Conservation (phyloP, 116 monocot species). For the Iris pallida region DNA sequence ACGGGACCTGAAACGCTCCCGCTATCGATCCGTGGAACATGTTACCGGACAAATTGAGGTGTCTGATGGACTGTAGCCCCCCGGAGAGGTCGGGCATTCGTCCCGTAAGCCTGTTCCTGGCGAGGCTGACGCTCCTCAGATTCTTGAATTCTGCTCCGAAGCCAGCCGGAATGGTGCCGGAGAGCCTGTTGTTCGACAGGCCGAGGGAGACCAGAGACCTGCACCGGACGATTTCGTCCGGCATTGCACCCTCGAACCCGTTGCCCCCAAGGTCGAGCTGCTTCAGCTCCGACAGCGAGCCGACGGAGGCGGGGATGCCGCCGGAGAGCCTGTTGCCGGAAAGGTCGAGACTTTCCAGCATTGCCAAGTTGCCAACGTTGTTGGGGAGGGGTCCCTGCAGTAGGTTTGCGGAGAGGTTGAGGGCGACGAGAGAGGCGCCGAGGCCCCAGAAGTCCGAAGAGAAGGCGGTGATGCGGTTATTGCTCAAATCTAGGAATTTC, state of each 20-base stretch:
- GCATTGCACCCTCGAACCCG: conserved; percentile 46
- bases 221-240: conserved; percentile 38
- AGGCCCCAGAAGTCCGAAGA: conserved; percentile 73
- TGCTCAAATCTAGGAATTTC: conserved; percentile 62
- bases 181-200: conserved; percentile 47
- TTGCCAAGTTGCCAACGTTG: conserved; percentile 72
- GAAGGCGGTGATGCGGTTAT: conserved; percentile 47
- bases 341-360: conserved; percentile 59
- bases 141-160: conserved; percentile 20
- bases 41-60: conserved; percentile 72
- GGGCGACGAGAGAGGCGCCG: conserved; percentile 46
- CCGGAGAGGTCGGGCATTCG: conserved; percentile 32
- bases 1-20: conserved; percentile 22
- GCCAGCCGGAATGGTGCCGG: conserved; percentile 32
- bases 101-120: conserved; percentile 40
- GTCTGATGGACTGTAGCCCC: conserved; percentile 24
- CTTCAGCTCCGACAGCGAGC: conserved; percentile 33
- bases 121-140: conserved; percentile 39
- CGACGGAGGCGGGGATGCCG: conserved; percentile 38
- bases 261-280: conserved; percentile 51
- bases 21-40: conserved; percentile 36
- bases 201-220: conserved; percentile 32
- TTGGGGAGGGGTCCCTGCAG: conserved; percentile 55
- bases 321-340: conserved; percentile 59
- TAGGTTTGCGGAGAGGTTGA: conserved; percentile 72